Base-by-base conservation (phyloP, 2,329 filamentous ascomycete species). In the Fusarium ambrosium region DNA sequence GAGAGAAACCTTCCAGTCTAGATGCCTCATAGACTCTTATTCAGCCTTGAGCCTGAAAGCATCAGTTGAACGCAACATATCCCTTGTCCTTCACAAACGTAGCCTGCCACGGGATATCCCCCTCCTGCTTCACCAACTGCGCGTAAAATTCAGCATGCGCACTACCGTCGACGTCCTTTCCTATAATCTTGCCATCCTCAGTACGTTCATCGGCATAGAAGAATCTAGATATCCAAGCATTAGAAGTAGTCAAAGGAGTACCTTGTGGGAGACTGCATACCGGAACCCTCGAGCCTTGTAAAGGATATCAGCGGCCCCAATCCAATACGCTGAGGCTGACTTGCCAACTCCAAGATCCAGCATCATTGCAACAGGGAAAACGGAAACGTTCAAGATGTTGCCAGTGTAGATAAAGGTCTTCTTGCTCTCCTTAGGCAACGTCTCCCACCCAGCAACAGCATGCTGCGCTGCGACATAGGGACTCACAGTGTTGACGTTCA, bases 301-400 rank as follows among this genome's bases (percentile, higher is more conserved):
- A 1, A 58, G 18, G 0, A 24, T 39, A 1, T 67, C 48, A 1
- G 66, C 71, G 13, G 70, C 45, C 1, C 48, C 43, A 1, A 73
- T 61, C 2, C 73, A 62, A n/a, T 29, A 39, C 9, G 70, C 58
- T 1, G 51, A 6, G 2, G 41, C 71, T 0, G 70, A 2, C 37
- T 73, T 73, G 4, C 71, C 71, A 14, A 71, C 70, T 1, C 43
- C 60, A 1, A 73, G n/a, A 0, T 58, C 34, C 58, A 73, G 16
- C 0, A 63, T 14, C 0, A 10, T 11, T 10, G 70, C n/a, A 4
- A 70, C 14, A 0, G 70, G 70, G 1, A n/a, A 10, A 0, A 63
- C 58, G 1, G n/a, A 10, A 0, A 61, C 51, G 11, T 73, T 73
- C 4, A 34, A 8, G 6, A 59, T 60, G 10, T 73, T 73, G 0